Base-by-base conservation (phyloP, 2,329 filamentous ascomycete genomes). In the Hypoxylon sp. region DNA sequence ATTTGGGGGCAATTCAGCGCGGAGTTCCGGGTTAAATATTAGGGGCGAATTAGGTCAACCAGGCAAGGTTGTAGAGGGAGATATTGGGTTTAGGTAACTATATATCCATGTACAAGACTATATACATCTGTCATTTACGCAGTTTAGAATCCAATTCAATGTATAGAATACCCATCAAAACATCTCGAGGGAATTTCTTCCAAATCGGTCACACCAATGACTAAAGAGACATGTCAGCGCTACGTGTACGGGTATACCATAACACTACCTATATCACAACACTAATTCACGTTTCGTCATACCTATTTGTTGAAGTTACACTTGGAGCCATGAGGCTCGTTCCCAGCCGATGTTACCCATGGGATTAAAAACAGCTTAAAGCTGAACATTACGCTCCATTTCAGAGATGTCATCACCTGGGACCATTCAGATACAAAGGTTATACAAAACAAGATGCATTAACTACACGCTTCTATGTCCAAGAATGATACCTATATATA, bases 41-140 rank as follows among this genome's bases (percentile, higher is more conserved):
- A 3, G 11, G 31, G 32, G 29, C 13, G 13, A 19, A 48, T 31
- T 13, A 13, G 44, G 17, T 21, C 19, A 24, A 13, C 37, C n/a
- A 46, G 35, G 46, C 10, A 51, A 39, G 50, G 44, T 10, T 21
- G 8, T 57, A 32, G 48, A n/a, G 29, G 29, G 27, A 11, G 11
- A 4, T 29, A n/a, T 13, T 39, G 32, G 21, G 6, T 19, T 4
- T 51, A 13, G 32, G 11, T 21, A 17, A 59, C 11, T 51, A 47
- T 46, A 31, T 56, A 62, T 62, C 11, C 10, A 46, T 58, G 48
- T 53, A 64, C 21, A 53, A 61, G 32, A 61, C 29, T 53, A 64
- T 60, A 6, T 60, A 17, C 21, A 58, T 53, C n/a, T 57, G 29
- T 44, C 29, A 39, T 57, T 63, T 51, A 44, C 19, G n/a, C 37